Conservation (phyloP, 352 stramenopile species). For the Phytophthora sp. region DNA sequence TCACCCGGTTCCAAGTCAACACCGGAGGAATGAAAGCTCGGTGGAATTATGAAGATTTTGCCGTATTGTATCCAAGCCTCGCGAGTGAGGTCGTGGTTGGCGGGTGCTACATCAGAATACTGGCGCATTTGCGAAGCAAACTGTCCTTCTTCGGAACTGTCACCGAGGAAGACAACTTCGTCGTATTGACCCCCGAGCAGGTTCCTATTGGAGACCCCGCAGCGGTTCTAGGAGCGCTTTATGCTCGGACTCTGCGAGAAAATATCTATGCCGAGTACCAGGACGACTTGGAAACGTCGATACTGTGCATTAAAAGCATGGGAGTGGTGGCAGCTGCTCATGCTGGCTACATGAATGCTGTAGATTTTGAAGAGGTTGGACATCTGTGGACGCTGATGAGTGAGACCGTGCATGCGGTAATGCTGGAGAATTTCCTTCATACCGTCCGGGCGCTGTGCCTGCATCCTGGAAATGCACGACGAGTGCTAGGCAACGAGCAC, state of each 20-base stretch:
- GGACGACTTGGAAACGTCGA: slow-evolving; percentile 64
- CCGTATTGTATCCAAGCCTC: slow-evolving; percentile 91
- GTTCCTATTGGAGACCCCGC: slow-evolving; percentile 63
- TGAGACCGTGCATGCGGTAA: slow-evolving; percentile 62
- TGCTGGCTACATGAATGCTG: slow-evolving; percentile 37
- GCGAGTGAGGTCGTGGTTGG: slow-evolving; percentile 88
- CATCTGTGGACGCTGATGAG: slow-evolving; percentile 70
- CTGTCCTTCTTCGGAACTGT: slow-evolving; percentile 57
- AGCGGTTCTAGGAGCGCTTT: slow-evolving; percentile 60
- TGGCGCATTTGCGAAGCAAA: slow-evolving; percentile 52
- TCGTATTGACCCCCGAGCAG: slow-evolving; percentile 53
- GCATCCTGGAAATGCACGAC: slow-evolving; percentile 54
- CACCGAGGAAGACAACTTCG: slow-evolving; percentile 60
- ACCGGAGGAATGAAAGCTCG: slow-evolving; percentile 73
- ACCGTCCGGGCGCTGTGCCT: slow-evolving; percentile 64
- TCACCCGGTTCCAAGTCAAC: slow-evolving; percentile 79
- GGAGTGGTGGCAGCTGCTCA: slow-evolving; percentile 66
- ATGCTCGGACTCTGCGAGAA: slow-evolving; percentile 79
- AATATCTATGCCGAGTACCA: slow-evolving; percentile 74
- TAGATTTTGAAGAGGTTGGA: slow-evolving; percentile 73
- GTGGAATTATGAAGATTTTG: slow-evolving; percentile 98
- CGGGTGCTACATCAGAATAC: slow-evolving; percentile 88
- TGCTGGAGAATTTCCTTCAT: slow-evolving; percentile 65
- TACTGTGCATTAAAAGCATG: slow-evolving; percentile 71
- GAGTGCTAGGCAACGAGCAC: slow-evolving; percentile 48